Base-by-base conservation (phyloP, 345 rosid genomes). In the Theobroma cacao region DNA sequence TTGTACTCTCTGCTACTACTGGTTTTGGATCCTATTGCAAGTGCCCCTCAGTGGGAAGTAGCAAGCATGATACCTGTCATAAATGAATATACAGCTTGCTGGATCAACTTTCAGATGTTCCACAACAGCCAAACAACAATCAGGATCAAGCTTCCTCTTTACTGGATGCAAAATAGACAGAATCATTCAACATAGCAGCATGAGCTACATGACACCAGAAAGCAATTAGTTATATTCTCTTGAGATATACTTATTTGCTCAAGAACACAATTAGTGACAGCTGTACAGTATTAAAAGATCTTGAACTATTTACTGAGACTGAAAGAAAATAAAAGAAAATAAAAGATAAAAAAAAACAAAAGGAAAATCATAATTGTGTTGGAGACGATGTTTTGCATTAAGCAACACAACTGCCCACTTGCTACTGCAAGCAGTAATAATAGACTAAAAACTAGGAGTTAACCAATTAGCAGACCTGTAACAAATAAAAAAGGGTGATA, bases 101-200 rank as follows among this genome's bases (percentile, higher is more conserved):
- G 99, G 90, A 77, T 95, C 91, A 74, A 93, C 94, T 71, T 87
- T 79, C 50, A 93, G 98, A 78, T 87, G 89, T 71, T 77, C 75
- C 68, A 88, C 80, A 61, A 79, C 94, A 76, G 90, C 91, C 79
- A 83, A 79, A 80, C 85, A 93, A 82, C 87, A 89, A 58, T 86
- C 88, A 69, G 82, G 94, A 82, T 95, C 94, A 76, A 98, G 99
- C 86, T 95, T 93, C 87, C 98, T 93, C 84, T 90, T 95, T 60
- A 98, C 98, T 95, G 83, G 47, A 78, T 80, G 10, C 18, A 41
- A 2, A 2, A 18, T 17, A 61, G 34, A 41, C 36, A 41, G 5
- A 20, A 28, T 40, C 31, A 71, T 31, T 48, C 28, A 72, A 38
- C n/a, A 52, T 17, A 33, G 40, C 20, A 9, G 38, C 47, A 69